Evolutionary conservation across 169 alveolate species (phyloP).

Genomic region (Cardiosporidium cionae): DNA sequence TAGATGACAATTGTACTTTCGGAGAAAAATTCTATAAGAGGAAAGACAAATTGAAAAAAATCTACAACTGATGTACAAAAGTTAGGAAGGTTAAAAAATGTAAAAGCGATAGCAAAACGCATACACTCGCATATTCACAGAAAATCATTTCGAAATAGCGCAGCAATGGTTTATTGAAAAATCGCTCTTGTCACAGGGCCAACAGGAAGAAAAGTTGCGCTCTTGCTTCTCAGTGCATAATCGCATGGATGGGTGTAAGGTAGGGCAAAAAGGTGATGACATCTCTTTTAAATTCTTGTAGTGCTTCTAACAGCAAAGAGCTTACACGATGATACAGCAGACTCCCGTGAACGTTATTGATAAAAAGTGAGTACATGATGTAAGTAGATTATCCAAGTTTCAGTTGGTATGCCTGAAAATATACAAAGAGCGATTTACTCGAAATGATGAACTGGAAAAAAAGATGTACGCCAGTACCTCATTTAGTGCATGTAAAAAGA

Average conservation of each 20-base stretch:
- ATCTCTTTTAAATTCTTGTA: neutral
- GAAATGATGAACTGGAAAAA: too few species aligned
- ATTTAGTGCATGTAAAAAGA: too few species aligned
- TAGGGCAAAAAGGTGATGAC: neutral
- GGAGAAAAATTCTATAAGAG: conserved; percentile 66
- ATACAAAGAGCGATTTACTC: too few species aligned
- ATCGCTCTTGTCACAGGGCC: neutral
- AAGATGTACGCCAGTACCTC: too few species aligned
- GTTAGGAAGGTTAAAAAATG: neutral
- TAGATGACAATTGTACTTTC: conserved; percentile 67
- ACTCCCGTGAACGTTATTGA: conserved; percentile 84
- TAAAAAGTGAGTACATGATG: conserved; percentile 74
- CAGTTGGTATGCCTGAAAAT: too few species aligned
- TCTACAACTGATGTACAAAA: neutral
- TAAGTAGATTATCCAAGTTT: too few species aligned
- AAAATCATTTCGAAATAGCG: neutral
- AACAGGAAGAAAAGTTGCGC: neutral
- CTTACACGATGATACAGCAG: conserved; percentile 79
- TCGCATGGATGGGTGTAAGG: neutral
- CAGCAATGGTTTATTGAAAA: neutral
- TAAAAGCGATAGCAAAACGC: neutral
- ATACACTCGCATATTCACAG: neutral
- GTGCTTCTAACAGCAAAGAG: neutral
- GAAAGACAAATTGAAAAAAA: neutral
- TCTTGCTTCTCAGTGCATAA: neutral